Base-by-base conservation (phyloP, 75 land plant species). In the Picea glauca region DNA sequence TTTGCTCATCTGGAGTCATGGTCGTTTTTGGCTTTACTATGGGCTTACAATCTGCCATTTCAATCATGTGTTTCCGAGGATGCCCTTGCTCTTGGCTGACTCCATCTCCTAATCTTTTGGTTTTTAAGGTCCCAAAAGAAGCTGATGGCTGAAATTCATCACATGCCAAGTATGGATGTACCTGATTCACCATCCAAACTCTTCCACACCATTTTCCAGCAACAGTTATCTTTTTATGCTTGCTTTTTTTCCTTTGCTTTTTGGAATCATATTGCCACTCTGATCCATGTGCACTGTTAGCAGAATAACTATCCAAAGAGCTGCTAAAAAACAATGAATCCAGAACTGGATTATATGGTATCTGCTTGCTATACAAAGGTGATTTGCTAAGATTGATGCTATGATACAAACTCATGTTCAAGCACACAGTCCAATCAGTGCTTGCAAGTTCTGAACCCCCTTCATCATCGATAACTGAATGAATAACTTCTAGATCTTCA, bases 151-250 rank as follows among this genome's bases (percentile, higher is more conserved):
- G 70, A 66, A 66, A 17, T 66, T 66, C 40, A 33, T 17, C 40
- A 20, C 38, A 31, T 32, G 83, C 86, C 31, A 97, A 80, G 38
- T 76, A 85, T 17, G 99, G 96, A 81, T 95, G 99, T 54, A 95
- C 92, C 76, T 97, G 98, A 83, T 88, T 89, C 11, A 87, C 83
- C 92, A 87, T 93, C 99, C 98, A 97, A 14, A 88, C 91, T 78
- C 81, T 93, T 11, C 99, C 99, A 80, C 99, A 97, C 98, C 98
- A 97, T 80, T 85, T 90, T 0, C 95, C 94, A 43, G 91, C 93
- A 30, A 94, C 87, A 20, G 88, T 80, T 50, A 84, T 76, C 63
- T 85, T 97, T 80, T 87, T 94, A 84, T 87, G 85, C 79, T 76
- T 88, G 57, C 79, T 70, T 62, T 68, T 78, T 79, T 59, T 84